Percentiles rank a stretch among this genome's conserved stretches.
These are phyloP conservation scores for Geosmithia flava DNA, from an alignment of 2,329 filamentous ascomycete species.

Conservation along the genomic window DNA sequence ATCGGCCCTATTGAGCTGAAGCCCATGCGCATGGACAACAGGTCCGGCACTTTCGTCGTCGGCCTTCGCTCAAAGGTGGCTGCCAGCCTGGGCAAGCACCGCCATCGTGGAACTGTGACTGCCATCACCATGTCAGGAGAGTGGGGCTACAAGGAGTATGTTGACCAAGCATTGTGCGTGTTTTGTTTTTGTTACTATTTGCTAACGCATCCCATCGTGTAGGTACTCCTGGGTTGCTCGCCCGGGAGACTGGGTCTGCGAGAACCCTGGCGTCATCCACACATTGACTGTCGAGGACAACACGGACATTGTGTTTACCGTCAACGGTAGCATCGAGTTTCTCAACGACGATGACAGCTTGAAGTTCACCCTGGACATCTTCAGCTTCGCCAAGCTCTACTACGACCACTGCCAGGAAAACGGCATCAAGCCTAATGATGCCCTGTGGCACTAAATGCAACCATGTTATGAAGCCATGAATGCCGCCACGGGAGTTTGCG, in stretches of 20 bases:
- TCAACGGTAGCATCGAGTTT: conserved; percentile 12
- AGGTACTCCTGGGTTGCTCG: conserved; percentile 12
- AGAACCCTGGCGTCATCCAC: conserved; percentile 11
- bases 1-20: conserved; percentile 6
- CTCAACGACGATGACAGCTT: conserved; percentile 11
- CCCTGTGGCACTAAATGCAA: conserved; percentile 5
- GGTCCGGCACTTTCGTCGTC: conserved; percentile 5
- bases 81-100: conserved; percentile 6
- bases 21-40: conserved; percentile 6
- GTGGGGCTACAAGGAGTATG: conserved; percentile 9
- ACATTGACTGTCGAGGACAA: conserved; percentile 10
- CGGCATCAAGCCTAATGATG: conserved; percentile 5
- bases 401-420: conserved; percentile 6
- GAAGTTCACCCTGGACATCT: conserved; percentile 9
- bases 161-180: not conserved
- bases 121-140: conserved; percentile 9
- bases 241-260: conserved; percentile 11
- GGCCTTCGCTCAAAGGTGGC: conserved; percentile 5
- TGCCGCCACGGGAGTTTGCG: too few species aligned
- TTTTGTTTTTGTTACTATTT: not conserved
- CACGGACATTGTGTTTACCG: conserved; percentile 11
- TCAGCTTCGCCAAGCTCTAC: conserved; percentile 9
- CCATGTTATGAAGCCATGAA: too few species aligned
- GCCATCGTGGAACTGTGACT: conserved; percentile 5
- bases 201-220: conserved; percentile 1